Base-by-base conservation (phyloP, 2,329 filamentous ascomycete genomes). In the Trichothecium sympodiale region DNA sequence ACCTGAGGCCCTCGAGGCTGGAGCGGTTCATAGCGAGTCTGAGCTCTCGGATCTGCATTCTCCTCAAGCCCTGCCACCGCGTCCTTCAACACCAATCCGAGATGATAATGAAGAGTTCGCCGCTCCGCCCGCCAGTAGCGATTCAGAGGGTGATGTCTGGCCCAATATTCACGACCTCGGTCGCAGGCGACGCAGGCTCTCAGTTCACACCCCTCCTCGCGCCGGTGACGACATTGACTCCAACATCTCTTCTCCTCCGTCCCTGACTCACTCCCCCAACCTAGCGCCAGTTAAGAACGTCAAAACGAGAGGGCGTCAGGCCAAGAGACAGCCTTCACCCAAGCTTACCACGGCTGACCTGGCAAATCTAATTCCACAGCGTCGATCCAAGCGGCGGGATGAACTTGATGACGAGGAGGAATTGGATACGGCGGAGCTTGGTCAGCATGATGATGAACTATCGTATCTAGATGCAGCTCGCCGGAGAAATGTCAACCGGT, bases 191-290 rank as follows among this genome's bases (percentile, higher is more conserved):
- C 57, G 62, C 9, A 54, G 56, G 4, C 53, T 47, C 5, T 60
- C 60, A 3, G 42, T 53, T 12, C 53, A 52, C 12, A 63, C 61
- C 1, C 60, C 62, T 6, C 39, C 54, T 14, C 51, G 52, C 7
- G 51, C 60, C 17, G 20, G 20, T 10, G 20, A 10, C 20, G 61
- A 61, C 31, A 55, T 62, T 41, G 43, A 60, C n/a, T 75, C 71
- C 1, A 66, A 74, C 31, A 57, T 74, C 9, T 80, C 77, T 2
- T 80, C 75, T 3, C 77, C 75, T 0, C 77, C 77, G 1, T 80
- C 77, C 0, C 60, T 81, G 4, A 81, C 76, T 4, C 75, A 80
- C 47, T 81, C 77, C 1, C 77, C 77, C 23, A 79, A 80, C 45
- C 20, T 67, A 62, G 40, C 52, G 55, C 1, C 43, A 46, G 13